Evolutionary conservation across 2,329 filamentous ascomycete species (phyloP), one percentile per base, ranked within the genome.

Genomic region (Periconia macrospinosa): DNA sequence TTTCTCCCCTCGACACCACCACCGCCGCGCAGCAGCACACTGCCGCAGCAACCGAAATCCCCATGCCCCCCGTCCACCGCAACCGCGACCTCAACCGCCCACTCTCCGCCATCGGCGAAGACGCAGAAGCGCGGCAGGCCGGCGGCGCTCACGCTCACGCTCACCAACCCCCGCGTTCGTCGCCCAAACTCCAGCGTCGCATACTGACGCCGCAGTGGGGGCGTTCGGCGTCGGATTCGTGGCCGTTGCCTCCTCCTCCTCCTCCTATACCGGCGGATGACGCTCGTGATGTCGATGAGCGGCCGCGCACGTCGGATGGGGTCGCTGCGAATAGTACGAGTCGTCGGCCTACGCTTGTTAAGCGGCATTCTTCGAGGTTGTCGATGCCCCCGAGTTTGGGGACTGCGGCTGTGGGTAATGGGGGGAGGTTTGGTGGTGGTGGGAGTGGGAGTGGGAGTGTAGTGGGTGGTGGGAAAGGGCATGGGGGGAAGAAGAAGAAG

Each of bases 401-500:
- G 5, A 27, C 23, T 27, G 23, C 23, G 23, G 11, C 33, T 3
- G 33, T 10, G 33, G 15, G 3, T 3, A 37, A n/a, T 37, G 11
- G 15, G 11, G 33, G 33, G 5, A n/a, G 33, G 8, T 33, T 13
- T 33, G 33, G 5, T n/a, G 33, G 5, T 14, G 33, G 33, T 14
- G 33, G 6, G 33, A 37, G 11, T 13, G 33, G 11, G 33, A 13
- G 15, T 37, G 33, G 33, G 5, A 10, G 5, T 37, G 33, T 7
- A 8, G 30, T 7, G 30, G 8, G 13, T 7, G 30, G 7, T 33
- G 30, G 7, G 30, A 7, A 8, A 8, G 33, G 33, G 15, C 33
- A 10, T 3, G 3, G 6, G 11, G 64, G 65, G 17, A 79, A 78
- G 70, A 83, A 82, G 75, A 90, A 90, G 80, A 89, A 87, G 73